Conservation (phyloP, 176 grass and related monocot genomes). For the Zizania latifolia region DNA sequence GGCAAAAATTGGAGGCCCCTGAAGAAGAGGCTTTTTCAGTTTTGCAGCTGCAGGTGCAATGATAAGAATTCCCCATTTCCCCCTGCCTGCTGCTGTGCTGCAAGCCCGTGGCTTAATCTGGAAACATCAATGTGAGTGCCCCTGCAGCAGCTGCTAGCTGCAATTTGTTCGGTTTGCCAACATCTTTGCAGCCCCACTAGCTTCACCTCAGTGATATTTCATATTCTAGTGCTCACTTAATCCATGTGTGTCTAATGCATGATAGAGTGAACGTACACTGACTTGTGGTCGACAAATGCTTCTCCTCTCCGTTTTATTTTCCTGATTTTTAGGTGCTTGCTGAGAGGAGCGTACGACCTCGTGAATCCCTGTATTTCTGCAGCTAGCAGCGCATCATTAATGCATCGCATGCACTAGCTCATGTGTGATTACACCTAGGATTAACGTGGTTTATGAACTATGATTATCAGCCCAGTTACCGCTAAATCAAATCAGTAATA, state of each 20-base stretch:
- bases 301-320: neutral
- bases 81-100: constrained; percentile 12
- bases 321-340: neutral
- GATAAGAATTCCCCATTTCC: too few species aligned
- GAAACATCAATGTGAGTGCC: constrained; percentile 43
- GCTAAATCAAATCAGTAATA: too few species aligned
- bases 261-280: neutral
- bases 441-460: too few species aligned
- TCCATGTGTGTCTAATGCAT: neutral
- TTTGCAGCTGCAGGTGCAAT: too few species aligned
- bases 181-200: constrained; percentile 36
- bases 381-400: neutral
- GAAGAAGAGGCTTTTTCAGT: too few species aligned
- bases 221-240: neutral
- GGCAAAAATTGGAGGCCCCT: constrained; percentile 7
- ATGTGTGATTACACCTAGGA: too few species aligned
- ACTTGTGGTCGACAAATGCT: neutral
- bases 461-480: too few species aligned
- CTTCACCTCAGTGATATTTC: neutral
- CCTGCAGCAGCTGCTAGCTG: constrained; percentile 30
- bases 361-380: constrained; percentile 2
- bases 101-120: constrained; percentile 32
- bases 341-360: neutral
- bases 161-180: constrained; percentile 40
- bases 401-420: neutral